Base-by-base conservation (phyloP, 1,284 basidiomycete species). In the Sporisorium graminicola region DNA sequence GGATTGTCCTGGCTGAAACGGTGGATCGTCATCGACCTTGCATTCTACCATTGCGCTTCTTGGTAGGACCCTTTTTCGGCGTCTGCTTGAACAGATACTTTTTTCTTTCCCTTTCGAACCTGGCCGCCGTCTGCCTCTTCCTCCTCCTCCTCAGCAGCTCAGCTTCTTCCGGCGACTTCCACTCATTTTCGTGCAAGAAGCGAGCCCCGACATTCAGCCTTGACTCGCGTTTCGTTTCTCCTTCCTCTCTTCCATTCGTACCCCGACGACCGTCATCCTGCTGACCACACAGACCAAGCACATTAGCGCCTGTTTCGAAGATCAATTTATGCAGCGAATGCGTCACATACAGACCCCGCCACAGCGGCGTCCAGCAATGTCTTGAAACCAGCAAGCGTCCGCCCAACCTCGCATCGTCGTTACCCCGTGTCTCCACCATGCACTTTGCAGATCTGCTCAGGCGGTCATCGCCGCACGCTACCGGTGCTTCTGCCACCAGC, bases 381-480 rank as follows among this genome's bases (percentile, higher is more conserved):
- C 18, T 16, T 68, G 65, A 68, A 50, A 46, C 40, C 65, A 44
- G 4, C 37, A 2, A 24, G 44, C 54, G 31, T n/a, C n/a, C n/a
- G n/a, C n/a, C 42, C 59, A 40, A 20, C 5, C 13, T 22, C 26
- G 27, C 54, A 24, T 56, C 49, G 24, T 29, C 40, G 40, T 43
- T 43, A n/a, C 40, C 40, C 40, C 40, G 40, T 14, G 20, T 20
- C 40, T 20, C 6, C 26, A 58, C 10, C 58, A 71, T 71, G 69
- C 69, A 58, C 8, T 71, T 71, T 47, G 58, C 55, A 31, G 59
- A 52, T 33, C 58, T 65, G 20, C 58, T 71, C 35, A 58, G 63
- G 59, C 69, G 63, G 13, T 29, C 62, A 6, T 57, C 63, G 27
- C 40, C 49, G 3, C 58, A 27, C 20, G 33, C 18, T 20, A 24